These are phyloP conservation scores for Lactarius hatsudake DNA, from an alignment of 768 basidiomycete species.

Conservation along the genomic window DNA sequence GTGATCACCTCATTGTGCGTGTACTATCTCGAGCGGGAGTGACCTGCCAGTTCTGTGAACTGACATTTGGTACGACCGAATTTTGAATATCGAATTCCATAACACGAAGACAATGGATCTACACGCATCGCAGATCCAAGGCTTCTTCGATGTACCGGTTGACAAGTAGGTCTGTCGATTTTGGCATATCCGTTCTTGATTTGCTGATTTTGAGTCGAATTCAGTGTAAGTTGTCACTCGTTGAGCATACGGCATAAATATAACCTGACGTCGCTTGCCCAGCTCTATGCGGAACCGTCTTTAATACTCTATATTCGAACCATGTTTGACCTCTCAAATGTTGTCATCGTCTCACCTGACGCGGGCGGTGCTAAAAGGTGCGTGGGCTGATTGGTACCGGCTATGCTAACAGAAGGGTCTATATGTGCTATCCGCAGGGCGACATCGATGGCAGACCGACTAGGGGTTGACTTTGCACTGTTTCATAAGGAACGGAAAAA, in stretches of 20 bases:
- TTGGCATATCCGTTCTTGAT: conserved; percentile 16
- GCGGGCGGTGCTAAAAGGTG: conserved; percentile 98
- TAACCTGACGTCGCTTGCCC: conserved; percentile 14
- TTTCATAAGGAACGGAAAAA: conserved; percentile 99
- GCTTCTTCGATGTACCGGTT: conserved; percentile 99
- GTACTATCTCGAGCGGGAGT: neutral
- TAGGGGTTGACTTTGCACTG: conserved; percentile 96
- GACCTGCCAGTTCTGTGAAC: neutral
- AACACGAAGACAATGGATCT: conserved; percentile 98
- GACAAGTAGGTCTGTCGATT: conserved; percentile 77
- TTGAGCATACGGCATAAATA: conserved; percentile 28
- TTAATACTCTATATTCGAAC: conserved; percentile 93
- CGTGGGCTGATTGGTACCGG: conserved; percentile 1
- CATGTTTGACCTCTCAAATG: conserved; percentile 77
- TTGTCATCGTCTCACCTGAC: conserved; percentile 96
- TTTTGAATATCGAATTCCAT: conserved; percentile 14
- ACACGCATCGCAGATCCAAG: conserved; percentile 98
- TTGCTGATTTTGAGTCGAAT: neutral
- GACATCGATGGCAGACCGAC: conserved; percentile 92
- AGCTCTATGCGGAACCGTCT: conserved; percentile 96
- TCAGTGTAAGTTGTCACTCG: conserved; percentile 47
- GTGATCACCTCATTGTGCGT: conserved; percentile 95
- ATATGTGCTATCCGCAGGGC: conserved; percentile 52
- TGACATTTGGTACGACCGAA: conserved; percentile 1
- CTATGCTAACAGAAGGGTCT: neutral